Conservation (phyloP, 345 rosid genomes). For the Gossypium ekmanianum region DNA sequence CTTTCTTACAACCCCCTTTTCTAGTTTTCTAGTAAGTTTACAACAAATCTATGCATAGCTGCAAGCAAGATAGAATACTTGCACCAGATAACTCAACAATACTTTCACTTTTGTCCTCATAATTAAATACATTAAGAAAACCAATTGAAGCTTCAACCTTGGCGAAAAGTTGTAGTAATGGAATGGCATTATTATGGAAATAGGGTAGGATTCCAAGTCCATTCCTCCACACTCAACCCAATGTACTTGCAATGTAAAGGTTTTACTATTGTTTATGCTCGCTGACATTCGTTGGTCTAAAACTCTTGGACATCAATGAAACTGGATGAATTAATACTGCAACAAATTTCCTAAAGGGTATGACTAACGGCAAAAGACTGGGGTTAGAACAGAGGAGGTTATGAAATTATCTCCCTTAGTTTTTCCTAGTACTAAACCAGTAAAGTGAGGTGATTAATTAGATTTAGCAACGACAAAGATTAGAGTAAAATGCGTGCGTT, state of each 20-base stretch:
- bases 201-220: neutral
- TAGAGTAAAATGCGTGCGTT: conserved; percentile 9
- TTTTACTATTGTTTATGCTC: too few relatives aligned
- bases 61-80: neutral
- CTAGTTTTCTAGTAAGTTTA: neutral
- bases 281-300: too few relatives aligned
- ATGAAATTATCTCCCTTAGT: neutral
- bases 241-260: neutral
- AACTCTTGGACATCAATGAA: neutral
- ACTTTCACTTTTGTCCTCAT: neutral
- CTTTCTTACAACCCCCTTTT: neutral
- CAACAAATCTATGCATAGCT: neutral
- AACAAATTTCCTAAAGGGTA: neutral
- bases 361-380: too few relatives aligned
- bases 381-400: neutral
- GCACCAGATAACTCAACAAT: neutral
- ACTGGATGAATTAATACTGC: neutral
- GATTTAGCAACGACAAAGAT: conserved; percentile 3
- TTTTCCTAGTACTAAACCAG: neutral
- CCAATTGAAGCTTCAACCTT: neutral
- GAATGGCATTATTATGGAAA: neutral
- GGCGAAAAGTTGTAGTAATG: neutral
- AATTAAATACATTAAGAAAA: neutral
- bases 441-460: neutral
- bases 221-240: neutral